Evolutionary conservation across 176 grass and related monocot genomes (phyloP).

Genomic region (Raddia guianensis): DNA sequence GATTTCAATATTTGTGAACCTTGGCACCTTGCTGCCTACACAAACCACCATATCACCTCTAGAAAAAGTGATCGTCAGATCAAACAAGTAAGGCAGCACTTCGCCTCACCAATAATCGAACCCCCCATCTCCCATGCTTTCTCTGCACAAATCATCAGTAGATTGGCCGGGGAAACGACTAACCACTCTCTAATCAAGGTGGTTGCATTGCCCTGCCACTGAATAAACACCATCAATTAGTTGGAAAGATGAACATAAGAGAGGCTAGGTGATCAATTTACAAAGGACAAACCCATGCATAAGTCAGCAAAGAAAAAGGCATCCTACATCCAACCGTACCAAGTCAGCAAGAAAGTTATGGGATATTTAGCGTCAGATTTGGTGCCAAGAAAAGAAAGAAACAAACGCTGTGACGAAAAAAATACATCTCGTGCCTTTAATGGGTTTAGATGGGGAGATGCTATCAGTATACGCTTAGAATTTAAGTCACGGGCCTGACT

Average conservation of each 20-base stretch:
- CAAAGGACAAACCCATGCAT: background rate
- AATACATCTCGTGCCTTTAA: constrained; percentile 9
- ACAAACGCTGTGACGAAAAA: background rate
- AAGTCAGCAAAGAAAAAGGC: constrained; percentile 5
- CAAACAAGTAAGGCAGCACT: background rate
- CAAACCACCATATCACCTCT: background rate
- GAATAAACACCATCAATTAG: background rate
- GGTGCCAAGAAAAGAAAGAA: constrained; percentile 21
- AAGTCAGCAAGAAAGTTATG: constrained; percentile 17
- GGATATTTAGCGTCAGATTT: constrained; percentile 4
- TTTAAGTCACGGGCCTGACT: constrained; percentile 53
- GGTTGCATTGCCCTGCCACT: constrained; percentile 3
- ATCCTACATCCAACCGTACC: background rate
- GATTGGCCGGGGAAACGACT: background rate
- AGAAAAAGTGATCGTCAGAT: background rate
- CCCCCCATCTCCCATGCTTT: background rate
- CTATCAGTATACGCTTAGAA: constrained; percentile 60
- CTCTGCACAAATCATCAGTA: background rate
- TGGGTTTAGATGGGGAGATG: constrained; percentile 59
- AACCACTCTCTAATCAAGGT: background rate
- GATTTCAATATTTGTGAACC: too few relatives aligned
- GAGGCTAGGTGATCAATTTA: background rate
- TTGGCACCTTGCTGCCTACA: background rate
- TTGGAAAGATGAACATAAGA: background rate
- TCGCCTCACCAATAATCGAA: background rate